Evolutionary conservation across 2,329 filamentous ascomycete genomes (phyloP).

Genomic region (Zasmidium cellare): DNA sequence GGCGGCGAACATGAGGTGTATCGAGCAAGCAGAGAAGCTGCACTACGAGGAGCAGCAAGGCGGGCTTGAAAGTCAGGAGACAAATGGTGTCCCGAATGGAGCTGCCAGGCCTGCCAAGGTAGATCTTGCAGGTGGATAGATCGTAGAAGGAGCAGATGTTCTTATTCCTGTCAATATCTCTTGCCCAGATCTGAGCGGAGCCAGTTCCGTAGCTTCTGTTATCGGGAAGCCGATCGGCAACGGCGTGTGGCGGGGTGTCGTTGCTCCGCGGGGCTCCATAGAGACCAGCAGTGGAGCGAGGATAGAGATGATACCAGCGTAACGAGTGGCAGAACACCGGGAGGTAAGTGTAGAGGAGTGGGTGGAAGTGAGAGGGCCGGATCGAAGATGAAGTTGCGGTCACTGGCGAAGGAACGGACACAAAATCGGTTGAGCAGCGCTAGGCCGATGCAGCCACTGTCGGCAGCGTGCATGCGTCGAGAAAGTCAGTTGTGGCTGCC

Average conservation of each 20-base stretch:
- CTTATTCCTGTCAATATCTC: background rate
- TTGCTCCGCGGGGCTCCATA: background rate
- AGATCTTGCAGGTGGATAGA: conserved; percentile 15
- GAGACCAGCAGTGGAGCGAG: background rate
- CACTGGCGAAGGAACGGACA: background rate
- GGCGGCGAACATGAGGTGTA: conserved; percentile 83
- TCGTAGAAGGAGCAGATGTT: background rate
- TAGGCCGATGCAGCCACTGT: background rate
- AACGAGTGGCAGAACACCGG: background rate
- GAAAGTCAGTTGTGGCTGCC: background rate
- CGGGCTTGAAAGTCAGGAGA: background rate
- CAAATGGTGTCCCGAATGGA: background rate
- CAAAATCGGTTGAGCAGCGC: background rate
- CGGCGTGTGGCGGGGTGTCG: background rate
- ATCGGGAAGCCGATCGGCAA: background rate
- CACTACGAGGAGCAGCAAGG: conserved; percentile 52
- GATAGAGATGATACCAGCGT: too few species aligned
- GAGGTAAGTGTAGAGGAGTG: background rate
- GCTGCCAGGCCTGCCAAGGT: conserved; percentile 6
- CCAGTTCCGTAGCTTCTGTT: background rate
- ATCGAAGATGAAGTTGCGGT: background rate
- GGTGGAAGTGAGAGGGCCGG: background rate
- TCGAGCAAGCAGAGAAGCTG: conserved; percentile 76
- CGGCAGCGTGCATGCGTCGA: background rate
- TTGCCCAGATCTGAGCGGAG: background rate